Conservation (phyloP, 306 rosid genomes). For the Potentilla sterilis region DNA sequence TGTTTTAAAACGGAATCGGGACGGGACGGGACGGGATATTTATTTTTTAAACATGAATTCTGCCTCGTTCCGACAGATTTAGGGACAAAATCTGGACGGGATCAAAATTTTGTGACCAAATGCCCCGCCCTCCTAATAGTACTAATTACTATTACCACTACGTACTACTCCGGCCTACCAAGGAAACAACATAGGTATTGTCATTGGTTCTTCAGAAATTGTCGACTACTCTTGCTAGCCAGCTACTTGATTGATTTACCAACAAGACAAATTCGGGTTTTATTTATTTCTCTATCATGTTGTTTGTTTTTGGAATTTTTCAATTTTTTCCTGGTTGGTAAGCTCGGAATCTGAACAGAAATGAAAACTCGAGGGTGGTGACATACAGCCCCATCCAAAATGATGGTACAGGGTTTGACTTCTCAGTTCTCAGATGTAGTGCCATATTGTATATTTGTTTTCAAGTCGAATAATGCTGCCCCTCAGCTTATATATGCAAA, state of each 20-base stretch:
- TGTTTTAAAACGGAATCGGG: too few species aligned
- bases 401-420: conserved; percentile 27
- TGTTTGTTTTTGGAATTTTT: conserved; percentile 23
- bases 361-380: conserved; percentile 7
- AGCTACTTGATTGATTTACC: neutral
- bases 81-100: too few species aligned
- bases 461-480: neutral
- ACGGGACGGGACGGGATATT: too few species aligned
- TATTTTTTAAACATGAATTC: too few species aligned
- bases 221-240: neutral
- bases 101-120: too few species aligned
- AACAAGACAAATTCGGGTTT: neutral
- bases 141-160: neutral
- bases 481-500: neutral
- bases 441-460: neutral
- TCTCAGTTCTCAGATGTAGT: conserved; percentile 19
- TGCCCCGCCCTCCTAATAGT: too few species aligned
- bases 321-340: conserved; percentile 20
- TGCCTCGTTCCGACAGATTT: too few species aligned
- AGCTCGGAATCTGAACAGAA: conserved; percentile 22
- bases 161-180: neutral
- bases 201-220: neutral
- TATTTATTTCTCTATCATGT: conserved; percentile 17
- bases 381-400: conserved; percentile 21
- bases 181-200: neutral